Base-by-base conservation (phyloP, 345 rosid genomes). In the Limnanthes douglasii region DNA sequence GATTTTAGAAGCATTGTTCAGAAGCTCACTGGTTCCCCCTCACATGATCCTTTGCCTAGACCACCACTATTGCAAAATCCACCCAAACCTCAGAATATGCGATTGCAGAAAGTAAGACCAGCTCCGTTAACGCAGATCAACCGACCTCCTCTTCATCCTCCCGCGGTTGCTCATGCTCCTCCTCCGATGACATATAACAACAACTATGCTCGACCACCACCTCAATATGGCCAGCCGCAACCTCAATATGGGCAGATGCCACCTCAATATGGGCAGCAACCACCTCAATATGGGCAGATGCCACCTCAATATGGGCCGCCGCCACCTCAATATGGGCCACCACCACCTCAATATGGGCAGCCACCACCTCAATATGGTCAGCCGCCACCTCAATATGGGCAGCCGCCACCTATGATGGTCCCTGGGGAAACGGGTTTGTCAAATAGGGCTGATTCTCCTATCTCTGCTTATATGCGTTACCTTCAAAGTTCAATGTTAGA, bases 21-120 rank as follows among this genome's bases (percentile, higher is more conserved):
- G 68, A 85, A 75, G 54, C 68, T 86, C 6, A 86, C 94, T 0
- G 94, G 97, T 43, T 81, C 96, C 17, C 83, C 83, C n/a, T 64
- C 83, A 1, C 80, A 65, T 18, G 88, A 86, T 11, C 71, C 60
- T 43, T 57, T 73, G 60, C 93, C 93, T 29, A 73, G 70, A 21
- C 97, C 97, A 29, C 51, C 69, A 40, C 83, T 80, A 33, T 71
- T 78, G 10, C 76, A 62, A 37, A 80, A 70, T 48, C 60, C 75
- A 27, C 73, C 79, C 3, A 82, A 71, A 66, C 68, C 97, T 22
- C 85, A 73, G 50, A 78, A 76, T 48, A 52, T 64, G 40, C 62
- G 97, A 57, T 38, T 86, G 73, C 97, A 82, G 50, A 69, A 61
- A 71, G 75, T 86, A 48, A 65, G 94, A 51, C 93, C 97, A 0